Evolutionary conservation across 108 stramenopile genomes (phyloP), one percentile per base, ranked within the genome.

Genomic region (Skeletonema tropicum): DNA sequence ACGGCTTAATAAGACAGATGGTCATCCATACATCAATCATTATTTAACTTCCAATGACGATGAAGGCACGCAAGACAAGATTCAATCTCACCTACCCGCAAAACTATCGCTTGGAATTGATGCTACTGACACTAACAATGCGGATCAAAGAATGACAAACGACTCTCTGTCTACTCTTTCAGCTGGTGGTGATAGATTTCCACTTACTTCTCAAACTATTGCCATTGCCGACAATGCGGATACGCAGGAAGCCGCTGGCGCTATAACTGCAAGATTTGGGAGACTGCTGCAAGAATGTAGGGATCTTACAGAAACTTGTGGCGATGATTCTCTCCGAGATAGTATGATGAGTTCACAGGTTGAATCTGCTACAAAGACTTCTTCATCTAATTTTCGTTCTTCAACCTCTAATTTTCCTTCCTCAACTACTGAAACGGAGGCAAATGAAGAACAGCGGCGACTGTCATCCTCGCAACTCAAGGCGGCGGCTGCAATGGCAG

Each of bases 251-350:
- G 30, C n/a, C 25, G 15, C 66, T 32, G 55, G 63, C 21, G 41
- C 42, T 19, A 68, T 68, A 3, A 70, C 73, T 6, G 67, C 79
- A 9, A 60, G 79, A 25, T 80, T 80, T 58, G 79, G 79, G 31
- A 60, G 73, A 38, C 69, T 80, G 38, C 68, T 80, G 38, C 73
- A 73, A 45, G 71, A 80, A 70, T 80, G 79, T 63, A 67, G 79
- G 17, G 42, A 68, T 55, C 46, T 80, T 23, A 70, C 79, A 4
- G 73, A 80, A 80, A 73, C 71, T 41, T 68, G 66, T 32, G 60
- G 60, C 33, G 26, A 64, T 33, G 33, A 32, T 41, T 41, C 61
- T 35, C 60, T 67, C 46, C 30, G 42, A 46, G 23, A 33, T 38
- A 67, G 64, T 10, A 29, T 52, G 29, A 13, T 30, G 33, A 46